A percentile compares a stretch with the other conserved stretches of the same genome.
phyloP scores from a whole-genome alignment of 2,329 filamentous ascomycete genomes.

The Apiospora marii region DNA sequence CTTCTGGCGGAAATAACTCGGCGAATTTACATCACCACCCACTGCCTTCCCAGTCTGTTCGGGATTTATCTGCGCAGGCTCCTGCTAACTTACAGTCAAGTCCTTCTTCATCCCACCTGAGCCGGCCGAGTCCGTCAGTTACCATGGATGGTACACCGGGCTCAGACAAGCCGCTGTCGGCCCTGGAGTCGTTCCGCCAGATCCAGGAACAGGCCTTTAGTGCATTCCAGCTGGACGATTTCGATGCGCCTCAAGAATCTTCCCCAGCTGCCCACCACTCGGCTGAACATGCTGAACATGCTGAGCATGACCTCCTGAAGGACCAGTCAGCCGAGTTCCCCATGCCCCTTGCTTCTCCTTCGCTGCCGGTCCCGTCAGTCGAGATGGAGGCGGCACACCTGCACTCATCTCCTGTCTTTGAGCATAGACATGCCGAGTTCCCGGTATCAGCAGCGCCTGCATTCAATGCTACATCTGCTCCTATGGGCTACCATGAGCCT shows the following conservation, averaged over 20 bases:
- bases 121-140: not conserved
- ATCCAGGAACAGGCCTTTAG: constrained; percentile 35
- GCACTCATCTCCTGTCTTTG: constrained; percentile 27
- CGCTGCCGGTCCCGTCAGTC: constrained; percentile 29
- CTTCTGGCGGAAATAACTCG: constrained; percentile 12
- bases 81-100: constrained; percentile 16
- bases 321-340: constrained; percentile 24
- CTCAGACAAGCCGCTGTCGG: constrained; percentile 29
- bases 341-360: constrained; percentile 28
- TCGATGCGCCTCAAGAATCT: not conserved
- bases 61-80: not conserved
- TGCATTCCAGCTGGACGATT: constrained; percentile 10
- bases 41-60: not conserved
- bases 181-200: constrained; percentile 37
- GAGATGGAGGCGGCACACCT: constrained; percentile 27
- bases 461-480: constrained; percentile 24
- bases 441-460: not conserved
- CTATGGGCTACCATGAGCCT: constrained; percentile 29
- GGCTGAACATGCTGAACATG: not conserved
- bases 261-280: not conserved
- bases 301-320: not conserved
- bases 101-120: not conserved
- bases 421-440: constrained; percentile 20
- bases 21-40: not conserved
- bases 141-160: constrained; percentile 27